A percentile compares a stretch with the other conserved stretches of the same genome.
Evolutionary conservation across 1,284 basidiomycete genomes (phyloP).

Genomic region (Rhodotorula mucilaginosa): DNA sequence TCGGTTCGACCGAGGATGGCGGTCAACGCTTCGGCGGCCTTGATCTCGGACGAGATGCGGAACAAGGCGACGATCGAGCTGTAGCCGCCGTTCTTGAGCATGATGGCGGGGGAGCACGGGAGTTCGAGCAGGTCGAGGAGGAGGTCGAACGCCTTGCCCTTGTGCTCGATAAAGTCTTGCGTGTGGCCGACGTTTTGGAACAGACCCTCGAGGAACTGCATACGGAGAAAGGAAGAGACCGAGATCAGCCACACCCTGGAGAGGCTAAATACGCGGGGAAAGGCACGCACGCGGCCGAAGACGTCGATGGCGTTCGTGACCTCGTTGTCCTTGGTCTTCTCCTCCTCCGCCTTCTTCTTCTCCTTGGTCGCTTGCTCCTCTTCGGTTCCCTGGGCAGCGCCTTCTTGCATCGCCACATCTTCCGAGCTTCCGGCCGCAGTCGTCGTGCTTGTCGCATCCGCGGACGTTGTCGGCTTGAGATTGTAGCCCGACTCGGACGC

Average conservation of each 20-base stretch:
- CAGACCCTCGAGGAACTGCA: conserved; percentile 83
- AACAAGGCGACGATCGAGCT: conserved; percentile 84
- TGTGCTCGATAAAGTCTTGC: conserved; percentile 75
- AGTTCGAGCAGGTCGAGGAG: conserved; percentile 75
- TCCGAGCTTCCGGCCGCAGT: conserved; percentile 45
- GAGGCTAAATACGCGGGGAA: no score
- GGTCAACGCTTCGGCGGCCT: conserved; percentile 70
- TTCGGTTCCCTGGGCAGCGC: conserved; percentile 41
- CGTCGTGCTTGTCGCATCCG: conserved; percentile 13
- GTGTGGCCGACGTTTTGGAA: conserved; percentile 78
- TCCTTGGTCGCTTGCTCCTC: conserved; percentile 29
- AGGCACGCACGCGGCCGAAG: conserved; percentile 37
- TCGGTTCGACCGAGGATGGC: conserved; percentile 72
- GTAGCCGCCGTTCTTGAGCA: conserved; percentile 73
- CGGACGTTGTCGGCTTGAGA: conserved; percentile 35
- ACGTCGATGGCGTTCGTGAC: conserved; percentile 34
- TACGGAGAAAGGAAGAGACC: background rate
- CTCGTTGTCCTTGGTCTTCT: conserved; percentile 30
- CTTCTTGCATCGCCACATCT: conserved; percentile 53
- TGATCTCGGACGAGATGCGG: conserved; percentile 81
- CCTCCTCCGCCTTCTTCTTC: conserved; percentile 49
- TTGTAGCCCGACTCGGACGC: conserved; percentile 62
- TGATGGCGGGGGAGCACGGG: conserved; percentile 87
- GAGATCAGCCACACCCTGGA: background rate
- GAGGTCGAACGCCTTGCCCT: conserved; percentile 66